phyloP scores from a whole-genome alignment of 1,284 basidiomycete species.

The Puccinia coronata region DNA sequence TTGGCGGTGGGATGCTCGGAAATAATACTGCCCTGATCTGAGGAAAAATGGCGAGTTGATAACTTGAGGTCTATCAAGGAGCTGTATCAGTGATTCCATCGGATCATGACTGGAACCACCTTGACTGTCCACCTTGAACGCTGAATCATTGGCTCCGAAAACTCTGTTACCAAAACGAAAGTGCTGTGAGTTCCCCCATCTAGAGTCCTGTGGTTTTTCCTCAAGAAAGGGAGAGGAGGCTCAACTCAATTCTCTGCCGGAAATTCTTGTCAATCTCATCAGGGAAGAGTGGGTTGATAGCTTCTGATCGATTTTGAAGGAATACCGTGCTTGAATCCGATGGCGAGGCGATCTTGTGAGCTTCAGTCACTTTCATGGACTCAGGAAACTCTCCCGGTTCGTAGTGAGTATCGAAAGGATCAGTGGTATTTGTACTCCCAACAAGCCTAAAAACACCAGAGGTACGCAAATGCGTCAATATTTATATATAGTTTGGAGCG shows the following conservation, averaged over 20 bases:
- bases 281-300: background rate
- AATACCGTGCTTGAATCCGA: background rate
- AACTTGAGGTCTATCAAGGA: background rate
- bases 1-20: constrained; percentile 61
- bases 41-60: constrained; percentile 8
- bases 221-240: background rate
- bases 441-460: background rate
- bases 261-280: background rate
- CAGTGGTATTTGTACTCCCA: constrained; percentile 14
- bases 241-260: background rate
- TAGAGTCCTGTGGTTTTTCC: background rate
- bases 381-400: background rate
- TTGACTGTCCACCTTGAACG: background rate
- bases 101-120: background rate
- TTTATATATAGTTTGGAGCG: background rate
- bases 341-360: background rate
- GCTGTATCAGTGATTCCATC: background rate
- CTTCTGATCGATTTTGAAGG: background rate
- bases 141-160: background rate
- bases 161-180: background rate
- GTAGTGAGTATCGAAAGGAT: constrained; percentile 7
- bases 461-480: background rate
- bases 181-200: background rate
- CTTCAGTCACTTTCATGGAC: background rate
- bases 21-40: constrained; percentile 54